Evolutionary conservation across 805 yeast genomes (phyloP).

Genomic region (Kodamaea jinghongensis): DNA sequence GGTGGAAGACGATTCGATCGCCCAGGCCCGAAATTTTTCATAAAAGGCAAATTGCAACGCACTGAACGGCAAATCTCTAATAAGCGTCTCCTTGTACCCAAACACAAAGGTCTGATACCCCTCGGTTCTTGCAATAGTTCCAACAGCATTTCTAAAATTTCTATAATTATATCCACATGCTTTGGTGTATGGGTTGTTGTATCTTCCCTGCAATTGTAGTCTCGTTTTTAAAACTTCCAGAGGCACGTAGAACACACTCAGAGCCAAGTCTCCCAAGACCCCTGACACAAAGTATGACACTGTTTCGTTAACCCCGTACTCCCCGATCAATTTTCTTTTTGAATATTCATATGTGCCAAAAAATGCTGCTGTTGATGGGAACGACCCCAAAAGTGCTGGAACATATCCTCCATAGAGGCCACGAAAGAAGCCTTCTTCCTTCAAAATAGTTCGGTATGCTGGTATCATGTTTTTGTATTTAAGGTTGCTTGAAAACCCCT

Average conservation of each 20-base stretch:
- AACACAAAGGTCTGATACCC: slow-evolving; percentile 75
- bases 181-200: slow-evolving; percentile 70
- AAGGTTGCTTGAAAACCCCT: slow-evolving; percentile 71
- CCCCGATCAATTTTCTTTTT: slow-evolving; percentile 67
- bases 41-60: slow-evolving; percentile 96
- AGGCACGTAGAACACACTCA: slow-evolving; percentile 89
- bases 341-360: slow-evolving; percentile 86
- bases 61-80: slow-evolving; percentile 91
- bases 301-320: slow-evolving; percentile 70
- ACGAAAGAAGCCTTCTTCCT: slow-evolving; percentile 78
- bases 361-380: slow-evolving; percentile 93
- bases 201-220: slow-evolving; percentile 85
- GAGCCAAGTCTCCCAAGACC: slow-evolving; percentile 87
- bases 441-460: slow-evolving; percentile 72
- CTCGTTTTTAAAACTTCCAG: slow-evolving; percentile 93
- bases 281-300: slow-evolving; percentile 81
- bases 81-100: slow-evolving; percentile 92
- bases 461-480: slow-evolving; percentile 73
- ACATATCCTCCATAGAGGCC: slow-evolving; percentile 92
- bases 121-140: slow-evolving; percentile 62
- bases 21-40: slow-evolving; percentile 70
- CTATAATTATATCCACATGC: slow-evolving; percentile 83
- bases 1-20: slow-evolving; percentile 39
- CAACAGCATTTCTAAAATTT: slow-evolving; percentile 69
- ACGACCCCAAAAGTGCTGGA: slow-evolving; percentile 89